These are phyloP conservation scores for Grammothele lineata DNA, from an alignment of 768 basidiomycete genomes.

Conservation along the genomic window DNA sequence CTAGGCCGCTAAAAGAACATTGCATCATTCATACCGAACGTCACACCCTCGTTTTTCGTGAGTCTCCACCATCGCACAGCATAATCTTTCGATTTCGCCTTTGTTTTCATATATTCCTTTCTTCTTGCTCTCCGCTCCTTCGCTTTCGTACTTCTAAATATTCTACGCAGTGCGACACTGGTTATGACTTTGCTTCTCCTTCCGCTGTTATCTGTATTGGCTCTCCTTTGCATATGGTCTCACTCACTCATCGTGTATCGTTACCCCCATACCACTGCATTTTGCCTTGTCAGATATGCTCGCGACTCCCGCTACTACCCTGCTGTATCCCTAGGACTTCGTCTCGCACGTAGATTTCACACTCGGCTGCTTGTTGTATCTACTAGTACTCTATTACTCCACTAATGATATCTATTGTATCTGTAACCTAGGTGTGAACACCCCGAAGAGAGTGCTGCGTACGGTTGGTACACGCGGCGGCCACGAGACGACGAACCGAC, in stretches of 20 bases:
- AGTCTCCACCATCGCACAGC: neutral
- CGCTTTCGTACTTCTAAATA: constrained; percentile 4
- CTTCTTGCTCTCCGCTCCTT: neutral
- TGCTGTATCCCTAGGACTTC: constrained; percentile 16
- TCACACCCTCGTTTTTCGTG: constrained; percentile 2
- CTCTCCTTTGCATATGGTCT: neutral
- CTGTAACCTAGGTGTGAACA: no score
- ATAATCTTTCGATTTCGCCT: neutral
- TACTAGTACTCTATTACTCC: no score
- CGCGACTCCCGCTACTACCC: constrained; percentile 1
- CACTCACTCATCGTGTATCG: constrained; percentile 9
- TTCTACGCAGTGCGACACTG: no score
- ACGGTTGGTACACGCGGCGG: no score
- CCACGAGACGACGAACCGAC: no score
- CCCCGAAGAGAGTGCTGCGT: no score
- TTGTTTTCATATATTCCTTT: constrained; percentile 2
- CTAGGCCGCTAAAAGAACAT: neutral
- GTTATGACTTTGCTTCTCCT: neutral
- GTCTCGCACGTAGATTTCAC: neutral
- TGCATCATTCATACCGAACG: constrained; percentile 1
- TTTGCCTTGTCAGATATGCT: neutral
- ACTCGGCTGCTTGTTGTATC: neutral
- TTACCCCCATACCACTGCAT: constrained; percentile 4
- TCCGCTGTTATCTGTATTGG: constrained; percentile 5
- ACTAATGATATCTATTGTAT: neutral